Conservation (phyloP, 768 basidiomycete species). For the Candolleomyces aberdarensis region DNA sequence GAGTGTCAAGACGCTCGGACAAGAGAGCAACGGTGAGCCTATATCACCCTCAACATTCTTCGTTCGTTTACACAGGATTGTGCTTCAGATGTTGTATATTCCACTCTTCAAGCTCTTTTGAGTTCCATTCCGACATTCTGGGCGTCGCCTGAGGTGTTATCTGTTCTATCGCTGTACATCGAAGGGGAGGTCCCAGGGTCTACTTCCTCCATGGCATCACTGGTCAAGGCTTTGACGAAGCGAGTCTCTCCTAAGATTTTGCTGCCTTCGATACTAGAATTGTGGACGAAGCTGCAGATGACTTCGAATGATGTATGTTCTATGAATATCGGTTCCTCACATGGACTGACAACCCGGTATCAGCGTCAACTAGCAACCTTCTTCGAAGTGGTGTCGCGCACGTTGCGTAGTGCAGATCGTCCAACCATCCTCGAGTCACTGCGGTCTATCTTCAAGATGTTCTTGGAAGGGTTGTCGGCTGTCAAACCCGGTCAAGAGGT, state of each 20-base stretch:
- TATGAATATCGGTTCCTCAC: not conserved
- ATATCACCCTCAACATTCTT: not conserved
- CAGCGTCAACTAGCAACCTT: constrained; percentile 46
- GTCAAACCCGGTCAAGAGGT: constrained; percentile 26
- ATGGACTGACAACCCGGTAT: not conserved
- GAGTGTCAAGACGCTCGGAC: constrained; percentile 47
- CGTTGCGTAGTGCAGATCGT: constrained; percentile 62
- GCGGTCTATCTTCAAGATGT: constrained; percentile 69
- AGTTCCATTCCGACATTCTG: constrained; percentile 82
- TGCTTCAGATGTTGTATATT: constrained; percentile 29
- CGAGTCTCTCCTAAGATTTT: constrained; percentile 64
- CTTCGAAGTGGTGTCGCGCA: constrained; percentile 66
- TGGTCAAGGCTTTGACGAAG: constrained; percentile 70
- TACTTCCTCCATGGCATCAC: constrained; percentile 31
- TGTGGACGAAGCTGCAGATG: constrained; percentile 45
- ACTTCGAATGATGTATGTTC: constrained; percentile 15
- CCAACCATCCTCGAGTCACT: constrained; percentile 63
- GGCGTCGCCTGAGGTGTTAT: constrained; percentile 54
- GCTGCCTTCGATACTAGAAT: constrained; percentile 57
- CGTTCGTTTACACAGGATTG: constrained; percentile 29
- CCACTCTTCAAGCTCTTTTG: constrained; percentile 60
- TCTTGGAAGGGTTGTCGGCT: constrained; percentile 75
- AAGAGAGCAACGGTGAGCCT: constrained; percentile 34
- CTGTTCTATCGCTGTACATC: constrained; percentile 55
- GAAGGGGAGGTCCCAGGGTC: constrained; percentile 36